These are phyloP conservation scores for Trametopsis cervina DNA, from an alignment of 768 basidiomycete genomes.

Conservation along the genomic window DNA sequence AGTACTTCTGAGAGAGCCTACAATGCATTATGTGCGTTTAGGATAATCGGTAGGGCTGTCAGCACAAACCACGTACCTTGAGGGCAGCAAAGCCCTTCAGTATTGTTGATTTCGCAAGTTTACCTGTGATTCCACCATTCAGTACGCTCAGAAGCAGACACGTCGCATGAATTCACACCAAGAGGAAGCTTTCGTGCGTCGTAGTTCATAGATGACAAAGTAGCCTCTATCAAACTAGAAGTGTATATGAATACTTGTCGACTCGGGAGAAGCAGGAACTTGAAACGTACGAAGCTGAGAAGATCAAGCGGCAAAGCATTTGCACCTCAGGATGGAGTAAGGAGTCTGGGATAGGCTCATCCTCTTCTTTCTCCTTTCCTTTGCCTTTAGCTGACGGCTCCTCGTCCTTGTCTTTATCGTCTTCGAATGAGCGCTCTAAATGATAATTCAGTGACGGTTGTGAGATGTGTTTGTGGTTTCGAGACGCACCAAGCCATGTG, in stretches of 20 bases:
- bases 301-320: conserved; percentile 45
- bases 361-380: conserved; percentile 25
- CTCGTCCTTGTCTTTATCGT: conserved; percentile 31
- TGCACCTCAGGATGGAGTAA: conserved; percentile 36
- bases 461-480: background rate
- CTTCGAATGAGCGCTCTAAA: conserved; percentile 45
- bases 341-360: conserved; percentile 38
- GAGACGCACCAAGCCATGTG: conserved; percentile 42
- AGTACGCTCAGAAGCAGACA: background rate
- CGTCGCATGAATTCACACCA: conserved; percentile 25
- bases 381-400: conserved; percentile 20
- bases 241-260: too few relatives aligned
- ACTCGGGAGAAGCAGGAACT: too few relatives aligned
- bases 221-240: conserved; percentile 42
- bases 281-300: conserved; percentile 39
- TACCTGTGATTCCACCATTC: conserved; percentile 28
- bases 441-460: too few relatives aligned
- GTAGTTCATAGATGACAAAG: conserved; percentile 57
- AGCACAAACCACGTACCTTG: conserved; percentile 32
- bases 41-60: too few relatives aligned
- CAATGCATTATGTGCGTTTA: background rate
- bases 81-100: conserved; percentile 51
- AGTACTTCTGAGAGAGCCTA: conserved; percentile 37
- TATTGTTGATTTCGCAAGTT: conserved; percentile 55
- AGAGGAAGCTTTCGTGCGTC: conserved; percentile 60